Conservation (phyloP, 805 yeast genomes). For the Spathaspora gorwiae region DNA sequence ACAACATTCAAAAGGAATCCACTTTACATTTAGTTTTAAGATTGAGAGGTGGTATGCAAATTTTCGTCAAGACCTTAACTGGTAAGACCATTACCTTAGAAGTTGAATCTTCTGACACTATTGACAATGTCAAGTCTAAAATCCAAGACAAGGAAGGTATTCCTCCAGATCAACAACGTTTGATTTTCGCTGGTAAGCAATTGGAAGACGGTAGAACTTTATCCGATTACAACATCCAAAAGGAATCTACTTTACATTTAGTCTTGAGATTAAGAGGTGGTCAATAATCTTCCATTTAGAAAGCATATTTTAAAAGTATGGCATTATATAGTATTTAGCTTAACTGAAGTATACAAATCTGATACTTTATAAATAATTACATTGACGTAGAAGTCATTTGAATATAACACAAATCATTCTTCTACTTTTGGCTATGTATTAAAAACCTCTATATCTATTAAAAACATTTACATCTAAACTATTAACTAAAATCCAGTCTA, state of each 20-base stretch:
- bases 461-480: no score
- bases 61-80: conserved; percentile 53
- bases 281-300: conserved; percentile 27
- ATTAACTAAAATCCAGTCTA: no score
- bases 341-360: no score
- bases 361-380: no score
- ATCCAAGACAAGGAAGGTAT: conserved; percentile 97
- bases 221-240: conserved; percentile 97
- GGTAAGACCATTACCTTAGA: conserved; percentile 79
- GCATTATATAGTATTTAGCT: no score
- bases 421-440: no score
- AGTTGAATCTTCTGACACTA: conserved; percentile 96
- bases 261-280: conserved; percentile 99
- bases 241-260: conserved; percentile 94
- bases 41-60: conserved; percentile 84
- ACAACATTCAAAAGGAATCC: conserved; percentile 99
- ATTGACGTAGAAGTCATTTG: no score
- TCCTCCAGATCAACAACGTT: conserved; percentile 97
- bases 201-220: conserved; percentile 95
- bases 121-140: conserved; percentile 94
- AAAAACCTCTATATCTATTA: no score
- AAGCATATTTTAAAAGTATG: no score
- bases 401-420: no score
- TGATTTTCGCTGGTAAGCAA: conserved; percentile 96
- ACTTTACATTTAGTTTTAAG: conserved; percentile 93